Conservation (phyloP, 176 grass and related monocot species). For the Oryza brachyantha region DNA sequence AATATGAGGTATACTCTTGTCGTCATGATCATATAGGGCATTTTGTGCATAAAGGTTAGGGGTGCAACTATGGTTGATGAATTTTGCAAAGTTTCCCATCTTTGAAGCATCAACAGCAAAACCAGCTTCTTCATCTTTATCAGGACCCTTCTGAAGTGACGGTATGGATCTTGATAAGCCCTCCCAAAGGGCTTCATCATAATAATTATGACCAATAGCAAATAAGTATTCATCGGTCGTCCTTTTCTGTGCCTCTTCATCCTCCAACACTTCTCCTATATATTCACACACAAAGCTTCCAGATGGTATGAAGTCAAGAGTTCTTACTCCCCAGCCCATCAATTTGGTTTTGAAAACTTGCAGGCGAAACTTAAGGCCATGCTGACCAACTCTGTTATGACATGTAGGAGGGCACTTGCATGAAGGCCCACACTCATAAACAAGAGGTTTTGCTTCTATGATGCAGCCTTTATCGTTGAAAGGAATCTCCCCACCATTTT, state of each 20-base stretch:
- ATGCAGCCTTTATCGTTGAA: conserved; percentile 61
- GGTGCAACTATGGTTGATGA: conserved; percentile 78
- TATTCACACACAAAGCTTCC: conserved; percentile 91
- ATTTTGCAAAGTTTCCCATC: conserved; percentile 67
- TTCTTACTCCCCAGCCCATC: conserved; percentile 87
- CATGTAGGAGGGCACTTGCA: conserved; percentile 81
- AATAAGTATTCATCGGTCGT: conserved; percentile 75
- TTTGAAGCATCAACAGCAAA: conserved; percentile 69
- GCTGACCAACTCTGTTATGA: conserved; percentile 73
- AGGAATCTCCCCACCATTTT: conserved; percentile 77
- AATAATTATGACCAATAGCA: conserved; percentile 74
- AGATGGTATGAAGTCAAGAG: conserved; percentile 61
- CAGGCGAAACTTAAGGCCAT: conserved; percentile 68
- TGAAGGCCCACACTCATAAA: conserved; percentile 86
- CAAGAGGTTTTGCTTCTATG: conserved; percentile 63
- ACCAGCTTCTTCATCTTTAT: conserved; percentile 29
- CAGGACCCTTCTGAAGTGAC: conserved; percentile 50
- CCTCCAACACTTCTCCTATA: conserved; percentile 65
- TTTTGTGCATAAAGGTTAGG: conserved; percentile 84
- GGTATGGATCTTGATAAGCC: conserved; percentile 69
- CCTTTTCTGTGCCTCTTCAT: conserved; percentile 72
- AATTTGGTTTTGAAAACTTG: conserved; percentile 77
- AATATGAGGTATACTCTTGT: conserved; percentile 59
- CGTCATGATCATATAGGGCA: conserved; percentile 71
- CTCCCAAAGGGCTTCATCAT: conserved; percentile 68